Conservation (phyloP, 2,329 filamentous ascomycete genomes). For the Hypoxylon sp. region DNA sequence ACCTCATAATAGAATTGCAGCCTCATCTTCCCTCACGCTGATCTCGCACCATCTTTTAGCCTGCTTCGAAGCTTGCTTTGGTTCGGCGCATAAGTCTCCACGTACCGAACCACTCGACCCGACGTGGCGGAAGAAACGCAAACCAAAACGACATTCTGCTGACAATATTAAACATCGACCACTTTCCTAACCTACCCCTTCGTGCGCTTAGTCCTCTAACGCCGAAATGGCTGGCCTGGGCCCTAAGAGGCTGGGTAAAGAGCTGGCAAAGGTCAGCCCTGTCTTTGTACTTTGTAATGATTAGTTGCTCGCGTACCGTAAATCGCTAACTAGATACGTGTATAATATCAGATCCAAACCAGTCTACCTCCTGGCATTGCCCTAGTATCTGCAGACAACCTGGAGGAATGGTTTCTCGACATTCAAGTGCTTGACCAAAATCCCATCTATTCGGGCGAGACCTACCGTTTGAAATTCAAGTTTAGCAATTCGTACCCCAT, state of each 20-base stretch:
- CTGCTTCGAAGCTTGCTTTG: slow-evolving; percentile 7
- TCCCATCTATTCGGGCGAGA: slow-evolving; percentile 82
- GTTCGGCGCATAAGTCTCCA: slow-evolving; percentile 6
- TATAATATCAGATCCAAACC: slow-evolving; percentile 59
- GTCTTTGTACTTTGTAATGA: background rate
- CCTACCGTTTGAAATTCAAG: slow-evolving; percentile 84
- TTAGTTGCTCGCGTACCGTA: background rate
- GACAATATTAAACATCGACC: no score
- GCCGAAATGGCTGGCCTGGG: slow-evolving; percentile 55
- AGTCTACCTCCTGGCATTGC: slow-evolving; percentile 74
- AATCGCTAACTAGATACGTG: slow-evolving; percentile 12
- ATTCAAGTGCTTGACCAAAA: slow-evolving; percentile 90
- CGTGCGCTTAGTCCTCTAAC: slow-evolving; percentile 10
- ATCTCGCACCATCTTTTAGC: no score
- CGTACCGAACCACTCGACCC: no score
- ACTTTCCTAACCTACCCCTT: no score
- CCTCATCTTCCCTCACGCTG: no score
- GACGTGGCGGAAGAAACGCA: no score
- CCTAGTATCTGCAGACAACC: slow-evolving; percentile 81
- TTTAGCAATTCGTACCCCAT: slow-evolving; percentile 91
- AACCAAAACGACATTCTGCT: no score
- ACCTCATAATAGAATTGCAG: no score
- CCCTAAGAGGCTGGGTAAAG: slow-evolving; percentile 66
- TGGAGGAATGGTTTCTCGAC: slow-evolving; percentile 92
- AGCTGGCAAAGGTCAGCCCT: slow-evolving; percentile 62